Evolutionary conservation across 2,329 filamentous ascomycete species (phyloP).

Genomic region (Boeremia lycopersici): DNA sequence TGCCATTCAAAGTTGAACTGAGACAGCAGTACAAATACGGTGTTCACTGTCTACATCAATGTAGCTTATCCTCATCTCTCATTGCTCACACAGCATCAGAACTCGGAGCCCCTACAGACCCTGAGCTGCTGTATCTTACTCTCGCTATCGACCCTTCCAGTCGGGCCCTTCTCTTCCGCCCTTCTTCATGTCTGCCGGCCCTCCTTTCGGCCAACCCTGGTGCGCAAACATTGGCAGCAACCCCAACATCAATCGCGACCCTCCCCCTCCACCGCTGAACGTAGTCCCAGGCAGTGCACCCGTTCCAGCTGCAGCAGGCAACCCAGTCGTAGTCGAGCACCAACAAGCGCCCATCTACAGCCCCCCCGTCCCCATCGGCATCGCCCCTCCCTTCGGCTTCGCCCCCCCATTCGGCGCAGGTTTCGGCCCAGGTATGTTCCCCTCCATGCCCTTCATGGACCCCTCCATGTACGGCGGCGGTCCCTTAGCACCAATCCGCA

Average conservation of each 20-base stretch:
- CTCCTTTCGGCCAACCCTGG: constrained; percentile 36
- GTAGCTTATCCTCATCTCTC: neutral
- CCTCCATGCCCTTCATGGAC: constrained; percentile 29
- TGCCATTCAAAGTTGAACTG: neutral
- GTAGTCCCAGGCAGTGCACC: constrained; percentile 9
- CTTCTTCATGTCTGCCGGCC: constrained; percentile 34
- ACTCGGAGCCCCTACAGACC: neutral
- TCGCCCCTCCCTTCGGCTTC: constrained; percentile 23
- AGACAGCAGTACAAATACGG: neutral
- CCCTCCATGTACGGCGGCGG: constrained; percentile 31
- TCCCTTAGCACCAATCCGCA: constrained; percentile 32
- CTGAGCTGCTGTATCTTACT: neutral
- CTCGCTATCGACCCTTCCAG: neutral
- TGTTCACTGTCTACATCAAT: neutral
- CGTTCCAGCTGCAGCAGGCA: constrained; percentile 10
- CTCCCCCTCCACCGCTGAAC: constrained; percentile 36
- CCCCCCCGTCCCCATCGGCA: constrained; percentile 28
- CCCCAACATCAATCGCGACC: constrained; percentile 43
- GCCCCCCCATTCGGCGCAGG: constrained; percentile 27
- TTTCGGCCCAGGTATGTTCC: constrained; percentile 34
- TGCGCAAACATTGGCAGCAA: constrained; percentile 40
- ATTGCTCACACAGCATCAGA: neutral
- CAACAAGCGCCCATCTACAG: constrained; percentile 33
- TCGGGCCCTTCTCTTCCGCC: neutral
- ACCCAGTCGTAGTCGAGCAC: constrained; percentile 29